Base-by-base conservation (phyloP, 768 basidiomycete species). In the Phaffia tasmanica region DNA sequence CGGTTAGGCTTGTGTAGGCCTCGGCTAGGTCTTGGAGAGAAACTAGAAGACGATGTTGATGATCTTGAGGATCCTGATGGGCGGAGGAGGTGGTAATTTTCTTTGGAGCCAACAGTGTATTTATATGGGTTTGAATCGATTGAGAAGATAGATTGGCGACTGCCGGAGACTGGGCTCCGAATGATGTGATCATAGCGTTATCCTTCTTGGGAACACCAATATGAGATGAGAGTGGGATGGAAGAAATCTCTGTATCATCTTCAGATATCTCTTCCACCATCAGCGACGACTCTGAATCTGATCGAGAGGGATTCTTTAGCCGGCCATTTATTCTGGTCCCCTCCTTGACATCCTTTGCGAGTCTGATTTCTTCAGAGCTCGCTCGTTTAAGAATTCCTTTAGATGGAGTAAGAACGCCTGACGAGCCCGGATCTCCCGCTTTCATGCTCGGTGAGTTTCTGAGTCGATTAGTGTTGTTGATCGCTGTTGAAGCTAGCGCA, bases 321-420 rank as follows among this genome's bases (percentile, higher is more conserved):
- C 66, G 55, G 9, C 66, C 66, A 50, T 67, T 67, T 47, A 67
- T 25, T 6, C 66, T 51, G 3, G 66, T 67, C 1, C 66, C 66
- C 42, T 67, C 66, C 5, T 46, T 32, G 19, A 67, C 59, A 35
- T 67, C 66, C 47, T 57, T 62, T 3, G 66, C 66, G 2, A 57
- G 30, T 27, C 66, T 30, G 47, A 62, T 67, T 25, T 63, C 59
- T 23, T 32, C 61, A 42, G 66, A 67, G 55, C 58, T 53, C 9
- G 66, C 62, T 25, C 66, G 54, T 56, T 67, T 67, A 47, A 67
- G 61, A 60, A 67, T 67, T 48, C 66, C 29, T 19, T 42, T 56
- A 3, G 63, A 56, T 35, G 60, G 59, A 25, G 65, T 60, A 29
- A 54, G 51, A 8, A 48, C 35, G 30, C 54, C 51, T 27, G 58